Conservation (phyloP, 306 rosid species). For the Pyrus pyrifolia region DNA sequence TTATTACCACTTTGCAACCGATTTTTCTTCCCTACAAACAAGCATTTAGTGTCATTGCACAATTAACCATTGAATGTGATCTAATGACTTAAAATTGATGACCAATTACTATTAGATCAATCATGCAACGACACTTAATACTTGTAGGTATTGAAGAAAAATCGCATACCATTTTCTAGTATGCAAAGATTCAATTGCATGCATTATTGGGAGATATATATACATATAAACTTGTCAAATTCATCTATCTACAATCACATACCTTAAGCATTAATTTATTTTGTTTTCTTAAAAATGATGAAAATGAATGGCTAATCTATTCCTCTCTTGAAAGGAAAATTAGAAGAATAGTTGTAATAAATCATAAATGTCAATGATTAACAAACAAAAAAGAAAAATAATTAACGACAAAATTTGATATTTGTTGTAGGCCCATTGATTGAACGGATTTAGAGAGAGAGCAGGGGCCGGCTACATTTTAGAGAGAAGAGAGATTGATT, state of each 20-base stretch:
- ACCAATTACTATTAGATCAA: neutral
- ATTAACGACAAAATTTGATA: neutral
- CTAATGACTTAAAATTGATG: neutral
- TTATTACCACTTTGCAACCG: neutral
- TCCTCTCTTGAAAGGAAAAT: conserved; percentile 20
- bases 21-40: too few species aligned
- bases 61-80: neutral
- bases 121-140: neutral
- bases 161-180: neutral
- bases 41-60: too few species aligned
- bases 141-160: neutral
- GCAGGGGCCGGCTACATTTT: too few species aligned
- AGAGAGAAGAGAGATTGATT: too few species aligned
- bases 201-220: neutral
- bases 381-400: neutral
- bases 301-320: conserved; percentile 23
- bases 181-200: neutral
- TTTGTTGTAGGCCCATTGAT: too few species aligned
- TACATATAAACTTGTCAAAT: neutral
- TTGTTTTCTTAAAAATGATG: conserved; percentile 5
- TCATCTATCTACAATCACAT: conserved; percentile 19
- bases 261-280: conserved; percentile 11
- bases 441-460: too few species aligned
- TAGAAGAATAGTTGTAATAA: neutral
- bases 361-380: conserved; percentile 2